Conservation (phyloP, 306 rosid genomes). For the Cucumis cinereus region DNA sequence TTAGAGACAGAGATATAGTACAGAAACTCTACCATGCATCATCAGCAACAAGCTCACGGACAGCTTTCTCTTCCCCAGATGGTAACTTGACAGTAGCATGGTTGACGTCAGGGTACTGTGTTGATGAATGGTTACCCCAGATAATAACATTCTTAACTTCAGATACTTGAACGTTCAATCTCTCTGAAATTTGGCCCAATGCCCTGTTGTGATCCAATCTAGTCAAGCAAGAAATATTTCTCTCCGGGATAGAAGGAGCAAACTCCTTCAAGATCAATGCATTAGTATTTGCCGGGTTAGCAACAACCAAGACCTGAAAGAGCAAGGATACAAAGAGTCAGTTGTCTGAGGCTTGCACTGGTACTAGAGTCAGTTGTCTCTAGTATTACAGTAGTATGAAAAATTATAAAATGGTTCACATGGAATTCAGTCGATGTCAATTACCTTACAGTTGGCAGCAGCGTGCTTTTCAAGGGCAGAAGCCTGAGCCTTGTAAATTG, state of each 20-base stretch:
- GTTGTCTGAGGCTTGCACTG: no score
- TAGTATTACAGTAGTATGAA: no score
- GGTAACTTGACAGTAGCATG: slow-evolving; percentile 79
- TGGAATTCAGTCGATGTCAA: background rate
- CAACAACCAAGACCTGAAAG: slow-evolving; percentile 91
- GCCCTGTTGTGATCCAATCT: slow-evolving; percentile 98
- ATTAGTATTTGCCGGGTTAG: slow-evolving; percentile 97
- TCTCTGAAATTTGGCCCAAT: slow-evolving; percentile 91
- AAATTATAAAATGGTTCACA: background rate
- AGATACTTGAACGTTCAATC: slow-evolving; percentile 66
- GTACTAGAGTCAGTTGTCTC: background rate
- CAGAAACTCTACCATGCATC: slow-evolving; percentile 58
- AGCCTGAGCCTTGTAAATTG: slow-evolving; percentile 93
- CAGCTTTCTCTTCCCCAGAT: slow-evolving; percentile 66
- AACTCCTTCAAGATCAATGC: slow-evolving; percentile 96
- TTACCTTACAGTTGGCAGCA: slow-evolving; percentile 91
- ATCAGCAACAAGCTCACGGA: slow-evolving; percentile 64
- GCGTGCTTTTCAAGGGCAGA: slow-evolving; percentile 91
- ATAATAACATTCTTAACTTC: slow-evolving; percentile 84
- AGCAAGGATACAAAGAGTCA: background rate
- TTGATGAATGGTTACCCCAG: slow-evolving; percentile 98
- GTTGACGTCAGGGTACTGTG: slow-evolving; percentile 94
- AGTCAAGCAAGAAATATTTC: slow-evolving; percentile 74
- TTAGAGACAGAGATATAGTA: background rate
- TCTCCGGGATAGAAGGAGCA: slow-evolving; percentile 93